phyloP scores from a whole-genome alignment of 2,329 filamentous ascomycete species.

The Hirsutella rhossiliensis region DNA sequence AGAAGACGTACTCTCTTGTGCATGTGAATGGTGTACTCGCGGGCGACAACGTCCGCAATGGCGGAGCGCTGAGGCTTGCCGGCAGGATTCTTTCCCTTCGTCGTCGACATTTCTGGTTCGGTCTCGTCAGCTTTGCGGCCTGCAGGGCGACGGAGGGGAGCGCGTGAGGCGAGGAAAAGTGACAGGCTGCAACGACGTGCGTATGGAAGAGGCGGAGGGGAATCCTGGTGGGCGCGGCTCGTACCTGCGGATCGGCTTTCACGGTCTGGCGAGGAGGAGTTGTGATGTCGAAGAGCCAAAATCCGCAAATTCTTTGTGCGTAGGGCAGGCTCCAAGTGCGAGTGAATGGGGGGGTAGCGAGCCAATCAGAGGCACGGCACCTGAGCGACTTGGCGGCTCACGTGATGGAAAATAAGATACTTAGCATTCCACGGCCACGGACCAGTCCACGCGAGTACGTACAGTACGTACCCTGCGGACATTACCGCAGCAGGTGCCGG shows the following conservation, averaged over 20 bases:
- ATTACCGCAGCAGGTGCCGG: too few species aligned
- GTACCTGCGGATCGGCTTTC: slow-evolving; percentile 30
- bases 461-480: not conserved
- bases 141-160: slow-evolving; percentile 1
- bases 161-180: slow-evolving; percentile 1
- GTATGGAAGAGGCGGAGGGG: slow-evolving; percentile 6
- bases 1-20: slow-evolving; percentile 67
- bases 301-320: slow-evolving; percentile 31
- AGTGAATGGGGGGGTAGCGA: slow-evolving; percentile 20
- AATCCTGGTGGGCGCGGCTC: slow-evolving; percentile 13
- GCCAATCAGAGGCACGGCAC: slow-evolving; percentile 22
- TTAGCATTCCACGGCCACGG: too few species aligned
- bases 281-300: slow-evolving; percentile 23
- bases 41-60: slow-evolving; percentile 96
- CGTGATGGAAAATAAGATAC: too few species aligned
- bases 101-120: slow-evolving; percentile 29
- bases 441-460: not conserved
- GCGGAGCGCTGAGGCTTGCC: slow-evolving; percentile 61
- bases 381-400: slow-evolving; percentile 1
- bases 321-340: slow-evolving; percentile 26
- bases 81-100: slow-evolving; percentile 23
- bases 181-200: not conserved
- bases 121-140: slow-evolving; percentile 15
- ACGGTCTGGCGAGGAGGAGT: slow-evolving; percentile 25
- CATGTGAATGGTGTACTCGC: slow-evolving; percentile 99